Percentiles rank a stretch among this genome's conserved stretches.
Evolutionary conservation across 306 rosid genomes (phyloP).

Genomic region (Lathyrus oleraceus): DNA sequence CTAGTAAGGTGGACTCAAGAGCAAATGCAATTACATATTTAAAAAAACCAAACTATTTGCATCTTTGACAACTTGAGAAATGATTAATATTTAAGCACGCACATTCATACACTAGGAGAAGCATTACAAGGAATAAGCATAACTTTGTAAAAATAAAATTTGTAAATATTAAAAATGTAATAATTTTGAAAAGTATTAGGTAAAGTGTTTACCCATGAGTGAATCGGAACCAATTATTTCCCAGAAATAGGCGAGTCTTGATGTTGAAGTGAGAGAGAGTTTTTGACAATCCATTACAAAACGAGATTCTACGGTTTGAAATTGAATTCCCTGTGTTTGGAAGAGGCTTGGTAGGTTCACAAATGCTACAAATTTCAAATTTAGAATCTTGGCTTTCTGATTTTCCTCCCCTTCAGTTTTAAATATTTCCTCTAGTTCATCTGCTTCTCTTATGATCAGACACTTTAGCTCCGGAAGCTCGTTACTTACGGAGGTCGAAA

Average conservation of each 20-base stretch:
- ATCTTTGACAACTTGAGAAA: too few relatives aligned
- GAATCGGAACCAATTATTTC: too few relatives aligned
- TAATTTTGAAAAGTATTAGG: not conserved
- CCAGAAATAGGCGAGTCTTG: too few relatives aligned
- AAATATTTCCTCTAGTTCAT: slow-evolving; percentile 14
- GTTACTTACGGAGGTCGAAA: not conserved
- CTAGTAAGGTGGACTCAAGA: too few relatives aligned
- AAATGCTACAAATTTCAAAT: not conserved
- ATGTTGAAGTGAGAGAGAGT: not conserved
- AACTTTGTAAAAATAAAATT: too few relatives aligned
- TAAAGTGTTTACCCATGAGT: not conserved
- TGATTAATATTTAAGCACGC: too few relatives aligned
- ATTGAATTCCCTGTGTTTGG: not conserved
- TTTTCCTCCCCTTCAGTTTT: not conserved
- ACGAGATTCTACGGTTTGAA: not conserved
- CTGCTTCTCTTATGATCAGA: not conserved
- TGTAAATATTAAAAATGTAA: too few relatives aligned
- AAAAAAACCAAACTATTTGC: too few relatives aligned
- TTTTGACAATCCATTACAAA: not conserved
- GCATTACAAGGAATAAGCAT: too few relatives aligned
- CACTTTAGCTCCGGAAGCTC: not conserved
- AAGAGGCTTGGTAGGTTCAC: not conserved
- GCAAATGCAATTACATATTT: too few relatives aligned
- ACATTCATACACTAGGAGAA: too few relatives aligned
- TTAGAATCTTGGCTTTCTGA: not conserved